Evolutionary conservation across 2,329 filamentous ascomycete genomes (phyloP), one percentile per base, ranked within the genome.

Genomic region (Ascochyta pisi): DNA sequence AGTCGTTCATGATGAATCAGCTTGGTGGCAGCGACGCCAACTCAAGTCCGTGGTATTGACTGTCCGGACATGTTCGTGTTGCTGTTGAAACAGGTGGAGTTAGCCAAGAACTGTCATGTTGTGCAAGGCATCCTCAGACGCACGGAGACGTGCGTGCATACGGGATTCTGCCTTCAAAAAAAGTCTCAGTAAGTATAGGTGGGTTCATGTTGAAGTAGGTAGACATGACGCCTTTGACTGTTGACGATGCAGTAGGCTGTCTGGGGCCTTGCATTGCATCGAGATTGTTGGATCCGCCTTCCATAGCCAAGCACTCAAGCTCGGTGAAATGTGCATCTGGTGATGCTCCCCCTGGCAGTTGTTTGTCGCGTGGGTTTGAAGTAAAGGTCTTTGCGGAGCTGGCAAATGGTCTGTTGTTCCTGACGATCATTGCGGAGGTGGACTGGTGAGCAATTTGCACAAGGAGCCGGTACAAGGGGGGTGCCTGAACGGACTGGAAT

Each of bases 391-490:
- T 33, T 48, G 53, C 47, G 38, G 38, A 38, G 38, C 43, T 56
- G 31, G 48, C 38, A 48, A 41, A 48, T 48, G 27, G 42, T 29
- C 29, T 42, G 22, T 27, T 42, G 47, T 56, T 50, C 53, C 53
- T 56, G 53, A 29, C 37, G 53, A 56, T 56, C 47, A 47, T 56
- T 56, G 53, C 42, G 47, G 53, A 56, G 53, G 46, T 50, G 42
- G 42, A 40, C 9, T 42, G 31, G 24, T 43, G 42, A 47, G 42
- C 33, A 43, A 47, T 42, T 40, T 56, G 42, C 47, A 50, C 37
- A 43, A 33, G 33, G 29, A 24, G 40, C 26, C 37, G 33, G 47
- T 23, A n/a, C n/a, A n/a, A n/a, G n/a, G n/a, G n/a, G n/a, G n/a
- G n/a, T n/a, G n/a, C n/a, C n/a, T n/a, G n/a, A n/a, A n/a, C n/a